These are phyloP conservation scores for Pythium brachiatum DNA, from an alignment of 352 stramenopile genomes.

Conservation along the genomic window DNA sequence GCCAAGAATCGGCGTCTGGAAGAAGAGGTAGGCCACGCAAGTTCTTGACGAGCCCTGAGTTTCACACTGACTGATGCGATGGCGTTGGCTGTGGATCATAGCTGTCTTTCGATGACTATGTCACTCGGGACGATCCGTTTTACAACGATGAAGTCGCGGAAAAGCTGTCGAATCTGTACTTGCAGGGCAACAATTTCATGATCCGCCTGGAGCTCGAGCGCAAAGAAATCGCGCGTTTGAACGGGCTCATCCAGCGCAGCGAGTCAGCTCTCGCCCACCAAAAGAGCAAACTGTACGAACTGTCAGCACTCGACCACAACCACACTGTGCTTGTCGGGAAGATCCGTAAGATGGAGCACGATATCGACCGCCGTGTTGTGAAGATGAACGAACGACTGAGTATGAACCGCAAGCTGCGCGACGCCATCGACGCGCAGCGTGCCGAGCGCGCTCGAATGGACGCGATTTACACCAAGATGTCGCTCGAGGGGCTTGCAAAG, in stretches of 20 bases:
- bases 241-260: constrained; percentile 63
- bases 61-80: not conserved
- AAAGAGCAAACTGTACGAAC: constrained; percentile 72
- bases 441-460: constrained; percentile 73
- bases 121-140: constrained; percentile 65
- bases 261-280: constrained; percentile 59
- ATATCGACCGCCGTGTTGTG: constrained; percentile 78
- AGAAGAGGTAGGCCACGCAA: constrained; percentile 45
- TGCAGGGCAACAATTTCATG: constrained; percentile 84
- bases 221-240: constrained; percentile 66
- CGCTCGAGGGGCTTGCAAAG: constrained; percentile 57
- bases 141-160: constrained; percentile 72
- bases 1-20: constrained; percentile 76
- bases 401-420: constrained; percentile 57
- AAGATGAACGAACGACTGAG: constrained; percentile 83
- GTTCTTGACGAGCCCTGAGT: not conserved
- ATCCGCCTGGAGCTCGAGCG: constrained; percentile 71
- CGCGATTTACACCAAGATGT: constrained; percentile 71
- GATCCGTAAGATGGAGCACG: constrained; percentile 79
- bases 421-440: constrained; percentile 64
- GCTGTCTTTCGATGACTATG: constrained; percentile 75
- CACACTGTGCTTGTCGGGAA: constrained; percentile 54
- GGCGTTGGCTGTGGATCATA: constrained; percentile 9
- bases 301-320: constrained; percentile 70
- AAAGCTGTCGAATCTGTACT: constrained; percentile 74